A percentile compares a stretch with the other conserved stretches of the same genome.
Conservation (phyloP, 1,139 yeast species). For the Zygosaccharomyces sapae region DNA sequence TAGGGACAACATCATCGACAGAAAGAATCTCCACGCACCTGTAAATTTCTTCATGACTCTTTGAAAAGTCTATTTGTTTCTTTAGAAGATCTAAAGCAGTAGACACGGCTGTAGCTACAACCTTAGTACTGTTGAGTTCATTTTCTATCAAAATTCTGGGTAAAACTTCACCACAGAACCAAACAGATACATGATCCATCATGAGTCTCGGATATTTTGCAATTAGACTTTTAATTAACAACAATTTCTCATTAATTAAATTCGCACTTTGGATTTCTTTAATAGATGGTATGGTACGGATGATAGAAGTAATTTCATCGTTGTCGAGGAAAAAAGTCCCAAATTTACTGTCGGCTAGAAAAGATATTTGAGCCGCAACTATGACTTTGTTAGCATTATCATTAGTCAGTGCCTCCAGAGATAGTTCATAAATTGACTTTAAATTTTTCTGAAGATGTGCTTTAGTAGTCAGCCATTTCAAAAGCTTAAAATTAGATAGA, state of each 20-base stretch:
- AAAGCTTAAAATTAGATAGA: constrained; percentile 25
- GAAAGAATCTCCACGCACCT: constrained; percentile 12
- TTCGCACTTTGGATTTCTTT: constrained; percentile 29
- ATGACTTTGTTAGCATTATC: constrained; percentile 29
- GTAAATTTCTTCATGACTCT: constrained; percentile 14
- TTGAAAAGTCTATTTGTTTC: constrained; percentile 17
- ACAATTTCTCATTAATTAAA: constrained; percentile 26
- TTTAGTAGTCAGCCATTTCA: constrained; percentile 18
- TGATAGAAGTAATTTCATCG: constrained; percentile 17
- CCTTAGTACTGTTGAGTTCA: constrained; percentile 22
- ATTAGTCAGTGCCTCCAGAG: constrained; percentile 22
- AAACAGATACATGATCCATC: constrained; percentile 21
- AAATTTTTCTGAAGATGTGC: constrained; percentile 14
- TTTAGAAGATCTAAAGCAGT: constrained; percentile 29
- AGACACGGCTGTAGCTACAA: constrained; percentile 21
- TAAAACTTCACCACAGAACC: constrained; percentile 34
- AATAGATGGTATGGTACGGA: constrained; percentile 18
- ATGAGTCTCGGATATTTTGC: constrained; percentile 25
- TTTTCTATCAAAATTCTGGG: constrained; percentile 25
- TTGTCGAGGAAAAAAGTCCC: constrained; percentile 19
- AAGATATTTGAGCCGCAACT: constrained; percentile 26
- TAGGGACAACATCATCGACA: constrained; percentile 13
- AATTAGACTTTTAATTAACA: constrained; percentile 25
- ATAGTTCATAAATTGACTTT: constrained; percentile 17
- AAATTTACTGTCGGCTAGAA: constrained; percentile 30